A percentile compares a stretch with the other conserved stretches of the same genome.
These are phyloP conservation scores for Phytophthora syringae DNA, from an alignment of 352 stramenopile species.

Conservation along the genomic window DNA sequence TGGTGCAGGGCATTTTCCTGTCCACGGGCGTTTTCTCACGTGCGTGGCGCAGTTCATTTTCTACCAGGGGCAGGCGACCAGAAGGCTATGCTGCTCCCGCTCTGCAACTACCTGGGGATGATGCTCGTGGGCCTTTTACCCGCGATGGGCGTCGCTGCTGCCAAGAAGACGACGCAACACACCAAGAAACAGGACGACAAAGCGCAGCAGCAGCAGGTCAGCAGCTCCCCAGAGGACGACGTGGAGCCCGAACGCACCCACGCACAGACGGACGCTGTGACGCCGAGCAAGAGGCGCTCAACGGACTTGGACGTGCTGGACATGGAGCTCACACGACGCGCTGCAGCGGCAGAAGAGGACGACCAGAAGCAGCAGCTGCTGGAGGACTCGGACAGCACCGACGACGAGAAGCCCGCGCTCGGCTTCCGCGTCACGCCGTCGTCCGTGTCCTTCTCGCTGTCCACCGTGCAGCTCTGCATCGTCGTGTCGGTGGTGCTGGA, in stretches of 20 bases:
- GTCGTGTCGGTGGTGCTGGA: conserved; percentile 77
- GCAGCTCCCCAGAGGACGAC: conserved; percentile 23
- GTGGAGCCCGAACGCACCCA: conserved; percentile 39
- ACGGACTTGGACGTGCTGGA: conserved; percentile 22
- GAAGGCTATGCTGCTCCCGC: conserved; percentile 83
- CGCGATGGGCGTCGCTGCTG: conserved; percentile 2
- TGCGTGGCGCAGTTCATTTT: conserved; percentile 87
- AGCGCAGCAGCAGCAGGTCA: neutral
- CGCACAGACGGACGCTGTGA: conserved; percentile 15
- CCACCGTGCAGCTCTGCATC: conserved; percentile 69
- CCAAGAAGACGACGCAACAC: conserved; percentile 8
- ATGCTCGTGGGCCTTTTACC: conserved; percentile 84
- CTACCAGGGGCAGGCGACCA: conserved; percentile 84
- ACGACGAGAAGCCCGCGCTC: conserved; percentile 25
- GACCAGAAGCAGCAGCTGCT: conserved; percentile 22
- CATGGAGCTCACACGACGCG: conserved; percentile 64
- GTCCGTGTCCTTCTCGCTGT: conserved; percentile 51
- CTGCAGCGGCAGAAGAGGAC: conserved; percentile 24
- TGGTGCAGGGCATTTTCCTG: conserved; percentile 77
- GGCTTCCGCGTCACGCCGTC: conserved; percentile 26
- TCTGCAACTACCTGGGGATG: conserved; percentile 90
- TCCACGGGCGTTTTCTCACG: conserved; percentile 85
- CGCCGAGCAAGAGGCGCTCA: conserved; percentile 4
- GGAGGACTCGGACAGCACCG: conserved; percentile 17
- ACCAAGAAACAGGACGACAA: neutral